Evolutionary conservation across 2,329 filamentous ascomycete genomes (phyloP).

Genomic region (Fusarium setosum): DNA sequence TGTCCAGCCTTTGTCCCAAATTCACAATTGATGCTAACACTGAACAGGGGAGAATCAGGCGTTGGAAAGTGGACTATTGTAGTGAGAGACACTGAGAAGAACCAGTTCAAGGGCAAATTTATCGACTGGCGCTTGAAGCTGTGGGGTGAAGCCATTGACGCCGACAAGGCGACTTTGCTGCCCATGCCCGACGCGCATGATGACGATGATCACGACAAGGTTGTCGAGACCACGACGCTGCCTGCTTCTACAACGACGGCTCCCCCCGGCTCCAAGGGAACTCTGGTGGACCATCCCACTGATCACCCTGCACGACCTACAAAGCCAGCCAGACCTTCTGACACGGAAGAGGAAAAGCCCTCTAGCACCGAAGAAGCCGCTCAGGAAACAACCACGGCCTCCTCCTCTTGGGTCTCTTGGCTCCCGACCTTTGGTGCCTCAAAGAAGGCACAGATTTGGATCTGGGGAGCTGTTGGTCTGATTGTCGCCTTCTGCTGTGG

Average conservation of each 20-base stretch:
- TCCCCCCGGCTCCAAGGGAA: constrained; percentile 56
- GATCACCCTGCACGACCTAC: constrained; percentile 74
- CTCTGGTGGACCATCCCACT: constrained; percentile 60
- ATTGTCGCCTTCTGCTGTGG: constrained; percentile 87
- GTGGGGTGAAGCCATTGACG: constrained; percentile 90
- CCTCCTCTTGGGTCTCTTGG: constrained; percentile 83
- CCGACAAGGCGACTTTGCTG: constrained; percentile 75
- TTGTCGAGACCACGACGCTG: constrained; percentile 63
- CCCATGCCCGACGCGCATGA: constrained; percentile 87
- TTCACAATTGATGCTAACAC: constrained; percentile 43
- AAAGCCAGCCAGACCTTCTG: constrained; percentile 57
- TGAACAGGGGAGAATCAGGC: constrained; percentile 82
- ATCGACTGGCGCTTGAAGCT: constrained; percentile 93
- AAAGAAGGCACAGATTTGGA: constrained; percentile 91
- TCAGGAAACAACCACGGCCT: constrained; percentile 59
- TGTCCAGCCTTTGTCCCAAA: constrained; percentile 47
- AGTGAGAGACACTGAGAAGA: constrained; percentile 85
- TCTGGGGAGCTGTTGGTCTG: constrained; percentile 85
- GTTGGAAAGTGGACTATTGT: constrained; percentile 92
- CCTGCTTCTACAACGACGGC: constrained; percentile 73
- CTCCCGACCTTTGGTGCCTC: constrained; percentile 92
- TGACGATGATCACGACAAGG: constrained; percentile 81
- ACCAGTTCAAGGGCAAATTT: constrained; percentile 82
- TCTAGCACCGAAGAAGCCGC: constrained; percentile 46
- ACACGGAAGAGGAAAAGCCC: constrained; percentile 41